Percentiles rank a stretch among this genome's conserved stretches.
Conservation (phyloP, 768 basidiomycete species). For the Sarcomyxa edulis region DNA sequence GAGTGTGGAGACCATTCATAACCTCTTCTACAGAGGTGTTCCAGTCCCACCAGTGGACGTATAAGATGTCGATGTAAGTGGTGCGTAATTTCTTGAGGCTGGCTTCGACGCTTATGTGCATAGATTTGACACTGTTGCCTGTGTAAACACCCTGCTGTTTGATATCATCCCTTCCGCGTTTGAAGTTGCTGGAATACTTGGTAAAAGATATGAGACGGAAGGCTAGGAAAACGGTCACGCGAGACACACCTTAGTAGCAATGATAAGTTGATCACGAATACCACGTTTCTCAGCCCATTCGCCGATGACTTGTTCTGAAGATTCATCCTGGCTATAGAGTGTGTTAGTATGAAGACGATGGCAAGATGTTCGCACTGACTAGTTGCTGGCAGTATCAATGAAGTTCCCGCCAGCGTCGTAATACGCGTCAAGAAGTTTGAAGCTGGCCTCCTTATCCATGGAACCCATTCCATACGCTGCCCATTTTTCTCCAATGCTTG, state of each 20-base stretch:
- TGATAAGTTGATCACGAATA: slow-evolving; percentile 33
- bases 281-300: slow-evolving; percentile 36
- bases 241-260: slow-evolving; percentile 27
- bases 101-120: slow-evolving; percentile 34
- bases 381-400: slow-evolving; percentile 36
- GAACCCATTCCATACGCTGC: slow-evolving; percentile 17
- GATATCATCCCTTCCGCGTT: slow-evolving; percentile 15
- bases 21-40: slow-evolving; percentile 49
- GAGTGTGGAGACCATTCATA: slow-evolving; percentile 48
- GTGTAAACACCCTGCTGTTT: slow-evolving; percentile 31
- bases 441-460: slow-evolving; percentile 30
- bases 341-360: too few relatives aligned
- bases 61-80: slow-evolving; percentile 41
- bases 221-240: not conserved
- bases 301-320: slow-evolving; percentile 34
- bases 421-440: slow-evolving; percentile 36
- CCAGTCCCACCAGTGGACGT: slow-evolving; percentile 50
- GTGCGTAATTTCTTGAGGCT: slow-evolving; percentile 44
- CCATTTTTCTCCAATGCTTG: slow-evolving; percentile 46
- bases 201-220: too few relatives aligned
- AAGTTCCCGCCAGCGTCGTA: slow-evolving; percentile 36
- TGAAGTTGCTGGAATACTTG: slow-evolving; percentile 29
- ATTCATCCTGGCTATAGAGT: slow-evolving; percentile 31
- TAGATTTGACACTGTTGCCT: slow-evolving; percentile 44
- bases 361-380: slow-evolving; percentile 18